Evolutionary conservation across 1,284 basidiomycete genomes (phyloP).

Genomic region (Agroathelia rolfsii): DNA sequence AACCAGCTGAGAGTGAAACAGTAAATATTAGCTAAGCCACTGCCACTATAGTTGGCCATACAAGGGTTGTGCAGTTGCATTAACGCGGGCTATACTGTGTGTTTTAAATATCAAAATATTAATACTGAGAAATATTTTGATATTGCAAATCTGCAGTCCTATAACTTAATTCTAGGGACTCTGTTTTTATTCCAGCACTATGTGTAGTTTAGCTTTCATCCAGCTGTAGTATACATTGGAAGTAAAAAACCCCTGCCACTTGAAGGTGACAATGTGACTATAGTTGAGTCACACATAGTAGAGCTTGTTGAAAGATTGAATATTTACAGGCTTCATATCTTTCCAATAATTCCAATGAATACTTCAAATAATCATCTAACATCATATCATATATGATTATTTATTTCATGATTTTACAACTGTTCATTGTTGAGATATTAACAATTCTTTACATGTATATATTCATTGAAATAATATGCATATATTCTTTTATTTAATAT

Average conservation of each 20-base stretch:
- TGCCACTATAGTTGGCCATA: slow-evolving; percentile 21
- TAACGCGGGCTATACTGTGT: slow-evolving; percentile 7
- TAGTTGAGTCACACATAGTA: slow-evolving; percentile 13
- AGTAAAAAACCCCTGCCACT: slow-evolving; percentile 12
- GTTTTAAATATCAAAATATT: slow-evolving; percentile 12
- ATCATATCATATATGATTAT: too few relatives aligned
- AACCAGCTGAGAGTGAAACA: slow-evolving; percentile 11
- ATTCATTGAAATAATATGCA: too few relatives aligned
- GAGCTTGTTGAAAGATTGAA: too few relatives aligned
- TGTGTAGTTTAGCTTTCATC: slow-evolving; percentile 12
- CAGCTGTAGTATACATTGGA: slow-evolving; percentile 13
- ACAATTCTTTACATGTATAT: too few relatives aligned
- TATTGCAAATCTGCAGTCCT: slow-evolving; percentile 21
- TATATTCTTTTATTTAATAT: too few relatives aligned
- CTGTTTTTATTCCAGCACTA: slow-evolving; percentile 23
- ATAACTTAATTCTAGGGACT: slow-evolving; percentile 24
- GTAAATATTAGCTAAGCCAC: slow-evolving; percentile 15
- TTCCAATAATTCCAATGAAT: too few relatives aligned
- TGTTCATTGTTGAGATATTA: too few relatives aligned
- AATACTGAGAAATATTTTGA: slow-evolving; percentile 11
- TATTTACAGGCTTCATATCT: too few relatives aligned
- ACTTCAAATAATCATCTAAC: too few relatives aligned
- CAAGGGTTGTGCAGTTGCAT: slow-evolving; percentile 19
- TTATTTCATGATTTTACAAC: too few relatives aligned
- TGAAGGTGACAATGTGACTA: slow-evolving; percentile 12